A percentile compares a stretch with the other conserved stretches of the same genome.
Conservation (phyloP, 768 basidiomycete genomes). For the Roridomyces roridus region DNA sequence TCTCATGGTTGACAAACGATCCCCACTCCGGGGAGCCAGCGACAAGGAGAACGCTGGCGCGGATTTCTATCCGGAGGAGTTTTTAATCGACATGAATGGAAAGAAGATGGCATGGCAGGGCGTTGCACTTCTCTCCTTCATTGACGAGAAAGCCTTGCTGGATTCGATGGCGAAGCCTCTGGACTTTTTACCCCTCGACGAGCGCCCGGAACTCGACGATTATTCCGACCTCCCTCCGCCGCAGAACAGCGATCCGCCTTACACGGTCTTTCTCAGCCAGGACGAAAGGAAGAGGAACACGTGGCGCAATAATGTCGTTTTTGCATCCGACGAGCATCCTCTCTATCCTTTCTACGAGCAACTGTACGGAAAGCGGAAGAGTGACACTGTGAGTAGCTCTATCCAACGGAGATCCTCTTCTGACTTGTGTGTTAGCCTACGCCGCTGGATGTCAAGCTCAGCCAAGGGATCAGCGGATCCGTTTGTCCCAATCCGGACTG, state of each 20-base stretch:
- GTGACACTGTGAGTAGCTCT: constrained; percentile 62
- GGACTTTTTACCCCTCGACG: constrained; percentile 18
- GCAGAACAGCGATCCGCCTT: constrained; percentile 13
- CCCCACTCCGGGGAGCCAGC: constrained; percentile 43
- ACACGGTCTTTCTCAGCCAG: constrained; percentile 59
- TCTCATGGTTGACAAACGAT: constrained; percentile 86
- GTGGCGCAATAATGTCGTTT: constrained; percentile 85
- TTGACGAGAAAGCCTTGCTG: constrained; percentile 83
- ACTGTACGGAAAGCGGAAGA: constrained; percentile 90
- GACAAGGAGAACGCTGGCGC: constrained; percentile 50
- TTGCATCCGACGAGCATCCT: constrained; percentile 83
- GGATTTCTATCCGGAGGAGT: constrained; percentile 84
- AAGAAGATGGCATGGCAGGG: constrained; percentile 99
- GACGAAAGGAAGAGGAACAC: constrained; percentile 86
- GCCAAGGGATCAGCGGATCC: constrained; percentile 81
- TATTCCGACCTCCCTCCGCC: constrained; percentile 10
- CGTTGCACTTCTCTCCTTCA: constrained; percentile 95
- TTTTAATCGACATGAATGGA: constrained; percentile 99
- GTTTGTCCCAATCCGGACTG: constrained; percentile 86
- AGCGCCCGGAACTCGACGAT: constrained; percentile 4
- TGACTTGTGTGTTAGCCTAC: constrained; percentile 62
- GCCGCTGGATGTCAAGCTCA: constrained; percentile 68
- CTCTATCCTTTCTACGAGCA: constrained; percentile 88
- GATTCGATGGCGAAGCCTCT: constrained; percentile 70
- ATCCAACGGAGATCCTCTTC: constrained; percentile 16